Base-by-base conservation (phyloP, 305 asterid genomes). In the Fraxinus baroniana region DNA sequence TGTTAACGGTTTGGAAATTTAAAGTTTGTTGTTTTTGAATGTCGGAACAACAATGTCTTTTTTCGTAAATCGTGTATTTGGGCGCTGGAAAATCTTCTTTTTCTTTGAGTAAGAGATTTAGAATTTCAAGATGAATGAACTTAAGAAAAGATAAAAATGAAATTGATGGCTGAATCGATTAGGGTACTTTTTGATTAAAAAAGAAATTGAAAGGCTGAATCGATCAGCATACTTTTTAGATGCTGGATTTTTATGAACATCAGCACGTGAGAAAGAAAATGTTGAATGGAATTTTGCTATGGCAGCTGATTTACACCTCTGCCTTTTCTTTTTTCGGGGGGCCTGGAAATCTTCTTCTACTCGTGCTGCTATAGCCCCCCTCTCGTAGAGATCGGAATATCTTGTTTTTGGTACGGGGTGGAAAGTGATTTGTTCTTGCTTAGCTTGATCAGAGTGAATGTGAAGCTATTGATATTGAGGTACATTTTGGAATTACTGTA, bases 1-100 rank as follows among this genome's bases (percentile, higher is more conserved):
- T 83, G 82, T 18, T 49, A 37, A 71, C 55, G 78, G 79, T 64
- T 81, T 83, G 84, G 78, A 32, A 64, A 41, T 35, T 81, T 77
- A 39, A 71, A 76, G 80, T 60, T 62, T 74, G 36, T 70, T 78
- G 55, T 80, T 81, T 82, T 26, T 83, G 46, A 49, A 60, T 81
- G 79, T 57, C 81, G 76, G 71, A 78, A 74, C 64, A 78, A 37
- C 22, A 71, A 79, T 84, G 80, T 64, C 57, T 32, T 49, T 72
- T 80, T 74, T 78, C 41, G 80, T 46, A 28, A 55, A 79, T 70
- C 41, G 71, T 39, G 78, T 52, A n/a, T 26, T 86, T 71, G 26
- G 70, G 55, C 28, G 5, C 52, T 26, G 28, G 62, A 12, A 80
- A n/a, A 79, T 64, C 8, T 41, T 64, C 78, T 32, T 62, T 79